Evolutionary conservation across 2,329 filamentous ascomycete species (phyloP).

Genomic region (Sclerotinia subarctica): DNA sequence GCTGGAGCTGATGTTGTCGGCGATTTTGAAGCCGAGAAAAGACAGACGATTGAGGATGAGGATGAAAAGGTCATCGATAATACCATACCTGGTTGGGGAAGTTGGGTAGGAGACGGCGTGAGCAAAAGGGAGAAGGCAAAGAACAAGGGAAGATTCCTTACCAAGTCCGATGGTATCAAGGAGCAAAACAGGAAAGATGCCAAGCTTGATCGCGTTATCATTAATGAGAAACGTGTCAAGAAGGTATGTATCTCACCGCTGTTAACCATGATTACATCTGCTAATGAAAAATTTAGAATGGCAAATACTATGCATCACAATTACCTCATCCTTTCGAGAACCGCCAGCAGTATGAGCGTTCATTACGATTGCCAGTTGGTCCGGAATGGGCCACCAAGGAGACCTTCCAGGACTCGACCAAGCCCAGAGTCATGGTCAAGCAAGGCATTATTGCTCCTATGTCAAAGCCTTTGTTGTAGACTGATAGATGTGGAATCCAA

Average conservation of each 20-base stretch:
- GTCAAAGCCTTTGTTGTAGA: conserved; percentile 60
- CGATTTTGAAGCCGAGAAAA: conserved; percentile 80
- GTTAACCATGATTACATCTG: neutral
- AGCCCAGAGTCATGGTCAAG: conserved; percentile 86
- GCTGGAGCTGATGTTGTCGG: conserved; percentile 80
- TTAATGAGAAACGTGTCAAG: conserved; percentile 85
- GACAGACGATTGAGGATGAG: conserved; percentile 66
- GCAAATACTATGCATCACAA: conserved; percentile 78
- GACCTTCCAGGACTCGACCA: conserved; percentile 84
- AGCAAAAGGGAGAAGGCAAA: conserved; percentile 65
- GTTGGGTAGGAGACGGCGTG: conserved; percentile 82
- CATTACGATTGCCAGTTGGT: conserved; percentile 80
- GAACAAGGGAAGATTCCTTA: conserved; percentile 60
- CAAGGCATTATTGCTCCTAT: conserved; percentile 87
- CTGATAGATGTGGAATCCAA: neutral
- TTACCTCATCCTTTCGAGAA: conserved; percentile 90
- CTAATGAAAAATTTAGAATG: conserved; percentile 55
- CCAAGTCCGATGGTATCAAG: conserved; percentile 69
- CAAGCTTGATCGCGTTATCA: conserved; percentile 79
- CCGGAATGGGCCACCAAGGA: conserved; percentile 97
- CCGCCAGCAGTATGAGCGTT: conserved; percentile 83
- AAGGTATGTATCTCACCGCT: conserved; percentile 57
- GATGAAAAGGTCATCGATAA: conserved; percentile 79
- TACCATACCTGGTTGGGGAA: conserved; percentile 91
- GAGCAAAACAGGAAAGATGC: conserved; percentile 75